These are phyloP conservation scores for Trichoderma atroviride DNA, from an alignment of 2,329 filamentous ascomycete genomes.

Conservation along the genomic window DNA sequence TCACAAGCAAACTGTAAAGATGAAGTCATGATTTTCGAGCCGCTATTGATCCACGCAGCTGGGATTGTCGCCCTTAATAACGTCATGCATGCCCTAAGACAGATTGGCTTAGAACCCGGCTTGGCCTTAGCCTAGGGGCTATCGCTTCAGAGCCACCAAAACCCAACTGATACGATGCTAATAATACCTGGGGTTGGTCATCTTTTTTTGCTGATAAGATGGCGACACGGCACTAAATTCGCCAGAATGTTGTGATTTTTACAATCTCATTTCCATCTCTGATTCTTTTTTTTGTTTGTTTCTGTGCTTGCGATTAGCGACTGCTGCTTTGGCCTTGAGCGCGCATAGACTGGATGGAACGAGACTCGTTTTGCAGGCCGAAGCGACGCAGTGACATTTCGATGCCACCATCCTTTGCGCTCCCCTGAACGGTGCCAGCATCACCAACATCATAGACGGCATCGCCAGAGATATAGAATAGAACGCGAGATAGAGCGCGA, in stretches of 20 bases:
- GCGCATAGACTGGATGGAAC: background rate
- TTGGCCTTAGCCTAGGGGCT: background rate
- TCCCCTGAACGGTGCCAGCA: background rate
- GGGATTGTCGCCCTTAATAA: constrained; percentile 2
- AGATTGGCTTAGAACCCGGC: background rate
- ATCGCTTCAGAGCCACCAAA: background rate
- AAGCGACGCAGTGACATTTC: constrained; percentile 1
- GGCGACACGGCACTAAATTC: background rate
- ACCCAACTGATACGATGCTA: background rate
- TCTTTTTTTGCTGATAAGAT: background rate
- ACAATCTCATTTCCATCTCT: background rate
- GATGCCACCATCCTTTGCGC: background rate
- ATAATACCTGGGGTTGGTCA: background rate
- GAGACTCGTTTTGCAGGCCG: background rate
- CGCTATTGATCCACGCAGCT: background rate
- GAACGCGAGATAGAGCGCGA: background rate
- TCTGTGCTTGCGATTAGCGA: background rate
- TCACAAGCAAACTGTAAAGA: background rate
- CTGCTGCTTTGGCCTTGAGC: background rate
- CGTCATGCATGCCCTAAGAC: background rate
- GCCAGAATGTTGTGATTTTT: background rate
- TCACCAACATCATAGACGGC: background rate
- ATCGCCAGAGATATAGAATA: background rate
- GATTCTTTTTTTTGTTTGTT: background rate
- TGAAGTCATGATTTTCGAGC: constrained; percentile 1